These are phyloP conservation scores for Paecilomyces sp. DNA, from an alignment of 2,329 filamentous ascomycete genomes.

Conservation along the genomic window DNA sequence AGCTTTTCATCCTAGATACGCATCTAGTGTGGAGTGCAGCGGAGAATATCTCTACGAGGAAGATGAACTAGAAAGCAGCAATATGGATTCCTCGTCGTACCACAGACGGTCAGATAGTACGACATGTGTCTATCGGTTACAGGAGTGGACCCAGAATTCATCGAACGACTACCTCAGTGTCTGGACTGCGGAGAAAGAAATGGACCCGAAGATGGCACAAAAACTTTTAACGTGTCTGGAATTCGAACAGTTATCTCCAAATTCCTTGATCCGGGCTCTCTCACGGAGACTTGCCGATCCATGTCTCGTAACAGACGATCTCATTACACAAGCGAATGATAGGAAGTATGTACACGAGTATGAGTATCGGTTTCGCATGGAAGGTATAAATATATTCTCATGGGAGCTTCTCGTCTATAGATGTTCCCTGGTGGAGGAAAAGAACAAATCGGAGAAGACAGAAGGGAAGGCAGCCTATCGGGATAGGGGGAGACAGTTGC, in stretches of 20 bases:
- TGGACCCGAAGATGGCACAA: not conserved
- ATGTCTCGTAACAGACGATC: too few relatives aligned
- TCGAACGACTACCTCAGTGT: not conserved
- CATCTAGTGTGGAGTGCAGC: constrained; percentile 39
- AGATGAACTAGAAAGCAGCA: not conserved
- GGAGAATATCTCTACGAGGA: constrained; percentile 28
- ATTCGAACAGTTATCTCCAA: not conserved
- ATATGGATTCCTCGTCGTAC: not conserved
- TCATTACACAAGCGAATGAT: not conserved
- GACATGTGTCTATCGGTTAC: not conserved
- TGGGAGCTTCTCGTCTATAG: not conserved
- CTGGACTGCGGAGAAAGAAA: not conserved
- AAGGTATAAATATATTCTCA: not conserved
- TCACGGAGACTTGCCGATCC: not conserved
- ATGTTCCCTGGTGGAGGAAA: not conserved
- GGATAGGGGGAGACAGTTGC: not conserved
- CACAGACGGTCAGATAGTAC: not conserved
- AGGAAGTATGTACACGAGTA: not conserved
- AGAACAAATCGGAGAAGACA: not conserved
- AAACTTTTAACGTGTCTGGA: not conserved
- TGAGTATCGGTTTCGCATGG: not conserved
- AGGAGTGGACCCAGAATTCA: not conserved
- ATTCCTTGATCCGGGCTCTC: not conserved
- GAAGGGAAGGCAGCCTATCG: not conserved
- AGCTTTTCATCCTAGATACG: constrained; percentile 55